Evolutionary conservation across 1,284 basidiomycete species (phyloP).

Genomic region (Sporisorium exsertum): DNA sequence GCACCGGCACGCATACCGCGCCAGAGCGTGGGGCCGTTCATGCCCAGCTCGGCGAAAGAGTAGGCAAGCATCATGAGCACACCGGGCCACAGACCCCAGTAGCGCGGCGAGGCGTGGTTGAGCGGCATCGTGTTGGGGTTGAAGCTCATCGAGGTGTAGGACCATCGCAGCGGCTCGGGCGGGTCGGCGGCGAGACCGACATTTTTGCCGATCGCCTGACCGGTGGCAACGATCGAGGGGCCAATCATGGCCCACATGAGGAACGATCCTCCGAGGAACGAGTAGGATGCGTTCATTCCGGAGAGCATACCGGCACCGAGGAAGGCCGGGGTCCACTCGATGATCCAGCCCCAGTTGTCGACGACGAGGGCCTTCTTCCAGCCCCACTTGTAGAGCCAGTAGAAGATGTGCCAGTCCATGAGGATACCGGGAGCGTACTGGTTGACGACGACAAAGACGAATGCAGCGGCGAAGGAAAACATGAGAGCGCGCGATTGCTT

Average conservation of each 20-base stretch:
- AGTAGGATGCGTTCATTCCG: constrained; percentile 77
- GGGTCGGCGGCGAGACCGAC: constrained; percentile 19
- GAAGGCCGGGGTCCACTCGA: constrained; percentile 76
- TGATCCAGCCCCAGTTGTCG: constrained; percentile 72
- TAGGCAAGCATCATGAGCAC: constrained; percentile 72
- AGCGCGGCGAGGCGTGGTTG: constrained; percentile 74
- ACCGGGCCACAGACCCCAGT: constrained; percentile 80
- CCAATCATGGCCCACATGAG: constrained; percentile 78
- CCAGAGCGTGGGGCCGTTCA: constrained; percentile 66
- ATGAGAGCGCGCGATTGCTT: constrained; percentile 76
- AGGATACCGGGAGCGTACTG: constrained; percentile 76
- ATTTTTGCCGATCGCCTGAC: constrained; percentile 45
- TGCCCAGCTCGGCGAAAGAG: constrained; percentile 67
- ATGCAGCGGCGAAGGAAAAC: constrained; percentile 73
- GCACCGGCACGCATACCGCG: constrained; percentile 58
- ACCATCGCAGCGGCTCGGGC: constrained; percentile 40
- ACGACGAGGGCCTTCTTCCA: constrained; percentile 76
- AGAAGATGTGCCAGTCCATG: constrained; percentile 77
- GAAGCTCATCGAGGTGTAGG: constrained; percentile 48
- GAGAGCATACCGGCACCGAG: constrained; percentile 78
- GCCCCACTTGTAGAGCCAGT: constrained; percentile 75
- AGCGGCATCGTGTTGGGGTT: constrained; percentile 46
- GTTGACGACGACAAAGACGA: constrained; percentile 75
- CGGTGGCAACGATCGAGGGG: constrained; percentile 72
- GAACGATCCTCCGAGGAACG: constrained; percentile 76